Conservation (phyloP, 441 rosid species). For the Corymbia citriodora region DNA sequence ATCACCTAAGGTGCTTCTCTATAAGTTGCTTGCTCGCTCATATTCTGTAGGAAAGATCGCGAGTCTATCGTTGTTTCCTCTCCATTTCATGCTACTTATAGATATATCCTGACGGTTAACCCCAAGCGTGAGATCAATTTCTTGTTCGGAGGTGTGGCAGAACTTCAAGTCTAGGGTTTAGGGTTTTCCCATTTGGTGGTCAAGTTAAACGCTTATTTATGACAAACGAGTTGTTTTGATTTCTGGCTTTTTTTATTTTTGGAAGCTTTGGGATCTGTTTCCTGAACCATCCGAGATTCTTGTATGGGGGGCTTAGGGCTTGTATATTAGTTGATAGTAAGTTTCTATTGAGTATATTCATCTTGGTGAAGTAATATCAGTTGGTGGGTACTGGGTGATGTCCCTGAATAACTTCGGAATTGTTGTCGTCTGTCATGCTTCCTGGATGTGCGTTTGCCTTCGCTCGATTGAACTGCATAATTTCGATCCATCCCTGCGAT, state of each 20-base stretch:
- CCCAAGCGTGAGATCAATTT: not conserved
- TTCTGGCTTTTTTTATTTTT: not conserved
- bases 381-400: not conserved
- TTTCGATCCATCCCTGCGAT: not conserved
- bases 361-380: not conserved
- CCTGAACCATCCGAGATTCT: not conserved
- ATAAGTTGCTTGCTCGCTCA: not conserved
- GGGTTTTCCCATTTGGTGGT: not conserved
- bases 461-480: rapidly evolving
- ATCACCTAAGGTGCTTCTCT: not conserved
- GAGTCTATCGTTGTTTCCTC: not conserved
- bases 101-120: not conserved
- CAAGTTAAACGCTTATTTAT: not conserved
- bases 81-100: not conserved
- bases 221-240: not conserved
- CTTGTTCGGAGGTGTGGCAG: not conserved
- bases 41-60: not conserved
- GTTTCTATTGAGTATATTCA: not conserved
- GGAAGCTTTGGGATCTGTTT: not conserved
- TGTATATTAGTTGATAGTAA: not conserved
- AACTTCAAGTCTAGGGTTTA: not conserved
- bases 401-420: not conserved
- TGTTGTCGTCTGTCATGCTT: rapidly evolving
- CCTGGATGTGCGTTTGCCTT: rapidly evolving
- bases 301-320: not conserved